phyloP scores from a whole-genome alignment of 164 flowering plant species.

The Nymphaea colorata region DNA sequence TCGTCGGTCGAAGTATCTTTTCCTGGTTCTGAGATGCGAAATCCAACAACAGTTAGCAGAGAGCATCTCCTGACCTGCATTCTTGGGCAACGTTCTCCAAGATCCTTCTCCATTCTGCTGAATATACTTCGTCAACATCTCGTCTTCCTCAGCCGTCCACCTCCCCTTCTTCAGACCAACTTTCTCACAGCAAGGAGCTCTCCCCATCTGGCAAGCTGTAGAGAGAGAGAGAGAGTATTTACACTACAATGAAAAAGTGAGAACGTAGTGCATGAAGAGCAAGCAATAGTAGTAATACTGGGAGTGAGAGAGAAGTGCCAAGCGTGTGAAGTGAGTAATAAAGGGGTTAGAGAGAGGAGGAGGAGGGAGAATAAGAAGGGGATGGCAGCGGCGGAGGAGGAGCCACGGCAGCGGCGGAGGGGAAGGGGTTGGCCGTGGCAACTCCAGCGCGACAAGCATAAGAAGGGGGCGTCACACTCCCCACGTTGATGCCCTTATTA shows the following conservation, averaged over 20 bases:
- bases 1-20: too few relatives aligned
- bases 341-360: not conserved
- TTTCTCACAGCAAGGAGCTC: constrained; percentile 94
- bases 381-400: not conserved
- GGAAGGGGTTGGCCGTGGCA: not conserved
- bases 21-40: too few relatives aligned
- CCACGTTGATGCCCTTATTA: not conserved
- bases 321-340: not conserved
- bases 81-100: constrained; percentile 86
- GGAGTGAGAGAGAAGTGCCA: not conserved
- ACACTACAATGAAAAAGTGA: too few relatives aligned
- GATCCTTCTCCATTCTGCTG: constrained; percentile 73
- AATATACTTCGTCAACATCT: constrained; percentile 50
- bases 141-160: constrained; percentile 89
- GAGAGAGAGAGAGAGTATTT: not conserved
- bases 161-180: constrained; percentile 79
- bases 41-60: too few relatives aligned
- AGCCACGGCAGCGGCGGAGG: not conserved
- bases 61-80: constrained; percentile 43
- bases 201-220: constrained; percentile 35
- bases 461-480: not conserved
- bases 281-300: not conserved
- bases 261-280: not conserved
- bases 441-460: not conserved
- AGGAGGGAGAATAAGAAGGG: not conserved